Base-by-base conservation (phyloP, 768 basidiomycete species). In the Tricholoma furcatifolium region DNA sequence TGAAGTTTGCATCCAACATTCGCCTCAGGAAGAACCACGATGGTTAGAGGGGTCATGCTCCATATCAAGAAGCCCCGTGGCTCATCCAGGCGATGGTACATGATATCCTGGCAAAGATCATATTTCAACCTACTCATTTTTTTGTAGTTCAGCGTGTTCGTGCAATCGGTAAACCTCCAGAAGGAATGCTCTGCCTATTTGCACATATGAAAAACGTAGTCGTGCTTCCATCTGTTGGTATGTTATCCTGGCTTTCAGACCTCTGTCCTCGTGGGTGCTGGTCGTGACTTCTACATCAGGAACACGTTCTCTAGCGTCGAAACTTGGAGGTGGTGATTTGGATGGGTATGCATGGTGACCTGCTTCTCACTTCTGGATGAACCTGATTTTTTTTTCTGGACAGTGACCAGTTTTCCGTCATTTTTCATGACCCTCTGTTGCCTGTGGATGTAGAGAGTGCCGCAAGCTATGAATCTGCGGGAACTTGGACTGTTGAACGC, bases 301-400 rank as follows among this genome's bases (percentile, higher is more conserved):
- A 5, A 51, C 60, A 1, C 79, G 86, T 34, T 85, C 88, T 1
- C 62, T 90, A 38, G 78, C 89, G 9, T 88, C 86, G 2, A 82
- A 79, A 55, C 74, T 91, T 14, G 85, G 79, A 9, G 88, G 88
- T 32, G 89, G 89, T 0, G 89, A 91, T 69, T 69, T 91, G n/a
- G 89, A 91, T 51, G 89, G 89, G 87, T 88, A 63, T 59, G 73
- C 58, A 15, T 36, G 21, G 27, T 32, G 31, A 18, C 1, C 38
- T 36, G 39, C 43, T 21, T 43, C 11, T 23, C 35, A 44, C 43
- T 27, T 18, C 42, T 40, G 17, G 43, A 32, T 38, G 4, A 40
- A 41, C 55, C 15, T 12, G 35, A 7, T 32, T 10, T 46, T 30
- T 55, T 44, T 35, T 54, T 43, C 38, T 51, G 49, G 17, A 17